Evolutionary conservation across 1,284 basidiomycete species (phyloP), one percentile per base, ranked within the genome.

Genomic region (Ganoderma lingzhi): DNA sequence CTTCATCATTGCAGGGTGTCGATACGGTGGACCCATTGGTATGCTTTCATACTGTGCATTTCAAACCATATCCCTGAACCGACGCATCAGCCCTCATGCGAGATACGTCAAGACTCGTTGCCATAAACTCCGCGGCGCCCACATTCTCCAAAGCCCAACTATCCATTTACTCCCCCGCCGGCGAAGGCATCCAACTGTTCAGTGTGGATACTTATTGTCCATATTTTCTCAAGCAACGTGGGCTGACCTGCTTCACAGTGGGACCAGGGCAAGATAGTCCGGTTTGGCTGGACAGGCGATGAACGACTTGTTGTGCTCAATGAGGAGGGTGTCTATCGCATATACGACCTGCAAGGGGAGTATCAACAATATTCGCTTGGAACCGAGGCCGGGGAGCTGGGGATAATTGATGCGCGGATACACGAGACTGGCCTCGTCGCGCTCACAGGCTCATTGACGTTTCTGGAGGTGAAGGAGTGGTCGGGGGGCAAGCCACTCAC

Each of bases 11-110:
- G 91, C 94, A 37, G 93, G 92, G 28, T 96, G 95, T 77, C 88
- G 89, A 65, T 92, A 95, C 80, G 96, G 96, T 37, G 96, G 97
- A 6, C 95, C 96, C 19, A 84, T 98, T 76, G 96, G 96, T 96
- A 74, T 32, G 63, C 56, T 41, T 28, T 45, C 0, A 15, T 39
- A 23, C 35, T 62, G 51, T 32, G 9, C 64, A 61, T 19, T 44
- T 70, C 41, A 42, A 67, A 58, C 15, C 23, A 48, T 14, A 6
- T 55, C 6, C 48, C 48, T 60, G 42, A 69, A 62, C 2, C 8
- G 28, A 44, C 5, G 58, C 23, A 6, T 6, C 74, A 96, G 97
- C 97, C 28, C 81, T 98, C 37, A 94, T 97, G 86, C 87, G 96
- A 6, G 96, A 99, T 78, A 89, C 88, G 63, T 87, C 91, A 12